These are phyloP conservation scores for Leccinum pachyderme DNA, from an alignment of 1,284 basidiomycete genomes.

Conservation along the genomic window DNA sequence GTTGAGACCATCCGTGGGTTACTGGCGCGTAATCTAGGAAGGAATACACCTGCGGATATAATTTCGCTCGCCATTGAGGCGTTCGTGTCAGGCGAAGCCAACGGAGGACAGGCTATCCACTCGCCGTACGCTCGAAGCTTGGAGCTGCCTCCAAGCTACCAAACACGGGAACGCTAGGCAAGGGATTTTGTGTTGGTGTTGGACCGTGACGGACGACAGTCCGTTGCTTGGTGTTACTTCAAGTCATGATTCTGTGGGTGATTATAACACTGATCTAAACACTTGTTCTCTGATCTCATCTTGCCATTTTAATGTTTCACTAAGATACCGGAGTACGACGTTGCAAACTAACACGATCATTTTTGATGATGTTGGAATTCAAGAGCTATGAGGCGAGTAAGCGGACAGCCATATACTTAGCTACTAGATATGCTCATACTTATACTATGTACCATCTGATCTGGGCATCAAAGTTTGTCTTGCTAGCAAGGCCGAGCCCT, in stretches of 20 bases:
- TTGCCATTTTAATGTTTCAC: too few relatives aligned
- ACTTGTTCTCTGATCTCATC: too few relatives aligned
- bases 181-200: neutral
- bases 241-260: neutral
- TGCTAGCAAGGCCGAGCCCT: too few relatives aligned
- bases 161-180: constrained; percentile 4
- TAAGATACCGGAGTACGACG: neutral
- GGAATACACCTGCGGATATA: constrained; percentile 7
- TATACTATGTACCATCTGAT: too few relatives aligned
- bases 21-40: neutral
- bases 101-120: neutral
- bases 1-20: constrained; percentile 7
- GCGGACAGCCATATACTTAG: too few relatives aligned
- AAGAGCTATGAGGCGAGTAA: too few relatives aligned
- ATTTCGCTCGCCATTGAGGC: constrained; percentile 18
- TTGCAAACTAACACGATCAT: too few relatives aligned
- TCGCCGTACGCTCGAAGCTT: constrained; percentile 5
- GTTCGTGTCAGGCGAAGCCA: neutral
- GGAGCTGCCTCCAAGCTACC: constrained; percentile 21
- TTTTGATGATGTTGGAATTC: too few relatives aligned
- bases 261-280: too few relatives aligned
- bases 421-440: too few relatives aligned
- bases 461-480: too few relatives aligned
- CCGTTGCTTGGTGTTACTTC: neutral
- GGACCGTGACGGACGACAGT: neutral